Evolutionary conservation across 371 early-diverging fungal genomes (phyloP), one percentile per base, ranked within the genome.

Genomic region (Mucor lusitanicus): DNA sequence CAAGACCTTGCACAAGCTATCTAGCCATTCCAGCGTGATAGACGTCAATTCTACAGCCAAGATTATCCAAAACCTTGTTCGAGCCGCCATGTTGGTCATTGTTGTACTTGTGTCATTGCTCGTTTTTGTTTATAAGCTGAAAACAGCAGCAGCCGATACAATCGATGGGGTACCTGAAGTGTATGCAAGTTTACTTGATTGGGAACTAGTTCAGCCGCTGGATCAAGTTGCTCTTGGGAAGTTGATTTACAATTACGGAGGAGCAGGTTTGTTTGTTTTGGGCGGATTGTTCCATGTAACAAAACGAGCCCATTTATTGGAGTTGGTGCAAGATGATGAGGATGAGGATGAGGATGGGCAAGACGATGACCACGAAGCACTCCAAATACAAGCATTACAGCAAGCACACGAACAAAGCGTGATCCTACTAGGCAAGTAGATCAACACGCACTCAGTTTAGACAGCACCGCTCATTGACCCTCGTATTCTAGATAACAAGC

Each of bases 161-260:
- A 39, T 57, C n/a, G 50, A 44, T 27, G 15, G 46, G 32, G 25
- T 74, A 15, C 76, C 78, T 2, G 25, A 13, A 12, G 3, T 71
- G 0, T 82, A 82, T 50, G 37, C 25, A 19, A 7, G 13, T 28
- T 56, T 74, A n/a, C 17, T 67, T 6, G 32, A 53, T 30, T 67
- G 72, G 57, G 76, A 76, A 7, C 58, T 81, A 27, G 68, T 78
- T 0, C 53, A 65, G 15, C 65, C 60, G 42, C 46, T 83, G 19
- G 50, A 70, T 63, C 74, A 76, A 35, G 69, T 78, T 11, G 56
- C 70, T 37, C 56, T 85, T 6, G 85, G 82, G 15, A 70, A 64
- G 55, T 25, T 82, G 32, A 76, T 82, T 15, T 83, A 71, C 63
- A 83, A 79, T 67, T 72, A 78, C 71, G 55, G 67, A 19, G 71